These are phyloP conservation scores for Moesziomyces globuligerus DNA, from an alignment of 1,284 basidiomycete genomes.

Conservation along the genomic window DNA sequence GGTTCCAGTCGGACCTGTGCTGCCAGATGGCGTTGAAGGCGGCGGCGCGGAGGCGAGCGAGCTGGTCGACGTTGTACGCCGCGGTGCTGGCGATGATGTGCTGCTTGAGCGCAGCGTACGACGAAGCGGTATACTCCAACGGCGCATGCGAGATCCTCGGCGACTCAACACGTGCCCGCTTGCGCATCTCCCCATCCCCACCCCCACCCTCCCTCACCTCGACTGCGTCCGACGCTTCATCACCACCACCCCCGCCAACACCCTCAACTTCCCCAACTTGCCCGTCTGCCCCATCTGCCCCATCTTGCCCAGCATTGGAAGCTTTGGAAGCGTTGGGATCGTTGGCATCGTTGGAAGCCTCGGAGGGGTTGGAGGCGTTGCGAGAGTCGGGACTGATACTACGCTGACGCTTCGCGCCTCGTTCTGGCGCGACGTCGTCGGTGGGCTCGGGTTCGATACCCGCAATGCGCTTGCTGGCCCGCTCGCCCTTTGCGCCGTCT, in stretches of 20 bases:
- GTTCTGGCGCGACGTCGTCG: conserved; percentile 32
- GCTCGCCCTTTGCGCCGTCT: conserved; percentile 46
- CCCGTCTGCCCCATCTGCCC: neutral
- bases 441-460: conserved; percentile 75
- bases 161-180: conserved; percentile 29
- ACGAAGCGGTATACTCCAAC: conserved; percentile 16
- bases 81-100: conserved; percentile 36
- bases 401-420: conserved; percentile 48
- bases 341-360: neutral
- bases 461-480: conserved; percentile 73
- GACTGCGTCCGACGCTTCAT: neutral
- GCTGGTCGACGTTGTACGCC: conserved; percentile 76
- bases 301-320: too few species aligned
- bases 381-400: conserved; percentile 17
- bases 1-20: conserved; percentile 82
- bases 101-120: conserved; percentile 24
- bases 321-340: too few species aligned
- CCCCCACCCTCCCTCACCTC: neutral
- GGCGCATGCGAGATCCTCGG: conserved; percentile 32
- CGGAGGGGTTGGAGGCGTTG: neutral
- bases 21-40: conserved; percentile 84
- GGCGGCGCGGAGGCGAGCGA: conserved; percentile 89
- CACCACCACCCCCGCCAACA: too few species aligned
- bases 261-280: conserved; percentile 5
- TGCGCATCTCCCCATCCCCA: conserved; percentile 32